phyloP scores from a whole-genome alignment of 805 yeast species.

The Candida qinlingensis region DNA sequence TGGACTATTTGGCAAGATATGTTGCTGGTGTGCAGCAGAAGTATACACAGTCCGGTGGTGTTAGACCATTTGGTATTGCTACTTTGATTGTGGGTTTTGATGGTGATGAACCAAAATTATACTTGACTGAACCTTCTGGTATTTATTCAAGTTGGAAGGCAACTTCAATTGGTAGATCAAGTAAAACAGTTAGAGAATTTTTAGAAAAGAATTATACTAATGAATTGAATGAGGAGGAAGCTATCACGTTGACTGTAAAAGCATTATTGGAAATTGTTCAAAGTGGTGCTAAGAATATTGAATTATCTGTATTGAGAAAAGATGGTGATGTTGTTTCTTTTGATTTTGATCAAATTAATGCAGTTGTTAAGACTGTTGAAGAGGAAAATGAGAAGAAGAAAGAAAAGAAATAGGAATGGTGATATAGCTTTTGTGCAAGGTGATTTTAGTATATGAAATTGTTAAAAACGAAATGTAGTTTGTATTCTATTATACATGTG shows the following conservation, averaged over 20 bases:
- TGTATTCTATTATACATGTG: too few relatives aligned
- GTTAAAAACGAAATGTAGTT: too few relatives aligned
- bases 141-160: constrained; percentile 98
- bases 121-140: constrained; percentile 96
- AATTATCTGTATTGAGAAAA: constrained; percentile 81
- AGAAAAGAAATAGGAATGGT: background rate
- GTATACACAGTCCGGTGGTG: constrained; percentile 98
- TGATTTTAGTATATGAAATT: background rate
- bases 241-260: constrained; percentile 77
- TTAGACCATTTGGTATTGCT: constrained; percentile 95
- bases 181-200: constrained; percentile 93
- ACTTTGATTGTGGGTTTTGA: constrained; percentile 96
- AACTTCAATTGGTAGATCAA: constrained; percentile 90
- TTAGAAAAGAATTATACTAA: constrained; percentile 79
- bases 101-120: constrained; percentile 75
- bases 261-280: constrained; percentile 93
- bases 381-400: constrained; percentile 51
- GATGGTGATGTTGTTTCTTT: constrained; percentile 53
- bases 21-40: constrained; percentile 98
- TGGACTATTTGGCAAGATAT: constrained; percentile 88
- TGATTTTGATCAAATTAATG: constrained; percentile 65
- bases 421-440: background rate
- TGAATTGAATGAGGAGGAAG: constrained; percentile 58
- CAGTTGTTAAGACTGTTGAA: constrained; percentile 76
- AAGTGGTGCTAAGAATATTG: constrained; percentile 95